phyloP scores from a whole-genome alignment of 371 early-diverging fungal species.

The Enteropsectra breve region DNA sequence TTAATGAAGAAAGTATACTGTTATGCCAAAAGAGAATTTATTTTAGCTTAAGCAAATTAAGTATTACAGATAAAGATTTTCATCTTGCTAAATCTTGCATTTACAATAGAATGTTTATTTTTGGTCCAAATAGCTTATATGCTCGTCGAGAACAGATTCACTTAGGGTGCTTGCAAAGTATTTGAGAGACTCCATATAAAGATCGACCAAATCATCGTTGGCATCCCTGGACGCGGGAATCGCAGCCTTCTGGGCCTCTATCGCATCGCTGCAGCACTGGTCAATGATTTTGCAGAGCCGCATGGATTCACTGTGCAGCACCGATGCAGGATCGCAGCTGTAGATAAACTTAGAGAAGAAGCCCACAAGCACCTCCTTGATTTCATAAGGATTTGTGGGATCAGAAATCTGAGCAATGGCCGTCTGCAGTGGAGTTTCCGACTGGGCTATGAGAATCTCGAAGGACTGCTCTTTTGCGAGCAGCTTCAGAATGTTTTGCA shows the following conservation, averaged over 20 bases:
- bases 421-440: background rate
- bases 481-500: background rate
- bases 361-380: background rate
- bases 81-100: too few species aligned
- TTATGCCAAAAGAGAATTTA: too few species aligned
- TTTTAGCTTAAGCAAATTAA: too few species aligned
- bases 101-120: background rate
- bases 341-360: background rate
- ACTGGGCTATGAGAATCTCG: background rate
- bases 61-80: too few species aligned
- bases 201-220: conserved; percentile 13
- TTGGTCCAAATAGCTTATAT: conserved; percentile 18
- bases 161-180: conserved; percentile 1
- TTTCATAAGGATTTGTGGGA: background rate
- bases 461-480: background rate
- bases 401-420: background rate
- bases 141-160: background rate
- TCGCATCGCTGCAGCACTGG: background rate
- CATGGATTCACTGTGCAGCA: background rate
- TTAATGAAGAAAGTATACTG: too few species aligned
- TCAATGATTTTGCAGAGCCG: background rate
- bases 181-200: conserved; percentile 16
- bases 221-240: background rate
- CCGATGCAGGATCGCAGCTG: background rate
- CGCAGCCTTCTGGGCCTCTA: background rate